These are phyloP conservation scores for Pinus albicaulis DNA, from an alignment of 75 land plant genomes.

Conservation along the genomic window DNA sequence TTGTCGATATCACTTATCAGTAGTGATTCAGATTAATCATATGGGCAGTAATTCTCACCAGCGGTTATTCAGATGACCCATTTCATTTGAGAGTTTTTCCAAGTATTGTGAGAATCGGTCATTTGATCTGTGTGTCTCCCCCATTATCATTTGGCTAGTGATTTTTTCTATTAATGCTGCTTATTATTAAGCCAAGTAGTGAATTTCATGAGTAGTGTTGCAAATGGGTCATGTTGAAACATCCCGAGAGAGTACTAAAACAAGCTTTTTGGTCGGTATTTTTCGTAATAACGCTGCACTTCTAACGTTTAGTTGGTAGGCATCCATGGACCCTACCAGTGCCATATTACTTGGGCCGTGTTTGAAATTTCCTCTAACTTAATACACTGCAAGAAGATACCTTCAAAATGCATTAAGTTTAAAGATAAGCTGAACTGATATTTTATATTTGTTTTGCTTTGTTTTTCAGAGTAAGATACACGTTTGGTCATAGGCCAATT, in stretches of 20 bases:
- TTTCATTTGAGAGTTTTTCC: neutral
- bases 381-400: neutral
- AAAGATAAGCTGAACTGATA: neutral
- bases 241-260: neutral
- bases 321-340: neutral
- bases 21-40: too few relatives aligned
- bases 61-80: too few relatives aligned
- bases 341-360: neutral
- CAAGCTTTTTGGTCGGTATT: neutral
- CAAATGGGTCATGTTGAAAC: neutral
- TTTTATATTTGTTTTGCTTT: neutral
- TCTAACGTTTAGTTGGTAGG: neutral
- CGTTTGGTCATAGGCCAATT: neutral
- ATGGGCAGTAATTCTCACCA: too few relatives aligned
- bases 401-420: neutral
- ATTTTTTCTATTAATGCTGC: neutral
- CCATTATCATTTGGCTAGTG: neutral
- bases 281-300: neutral
- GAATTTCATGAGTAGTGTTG: neutral
- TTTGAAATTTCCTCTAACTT: neutral
- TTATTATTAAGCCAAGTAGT: neutral
- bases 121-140: neutral
- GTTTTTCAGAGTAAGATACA: neutral
- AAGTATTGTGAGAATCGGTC: neutral
- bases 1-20: too few relatives aligned